Percentiles rank a stretch among this genome's conserved stretches.
These are phyloP conservation scores for Colletotrichum limetticola DNA, from an alignment of 2,329 filamentous ascomycete species.

Conservation along the genomic window DNA sequence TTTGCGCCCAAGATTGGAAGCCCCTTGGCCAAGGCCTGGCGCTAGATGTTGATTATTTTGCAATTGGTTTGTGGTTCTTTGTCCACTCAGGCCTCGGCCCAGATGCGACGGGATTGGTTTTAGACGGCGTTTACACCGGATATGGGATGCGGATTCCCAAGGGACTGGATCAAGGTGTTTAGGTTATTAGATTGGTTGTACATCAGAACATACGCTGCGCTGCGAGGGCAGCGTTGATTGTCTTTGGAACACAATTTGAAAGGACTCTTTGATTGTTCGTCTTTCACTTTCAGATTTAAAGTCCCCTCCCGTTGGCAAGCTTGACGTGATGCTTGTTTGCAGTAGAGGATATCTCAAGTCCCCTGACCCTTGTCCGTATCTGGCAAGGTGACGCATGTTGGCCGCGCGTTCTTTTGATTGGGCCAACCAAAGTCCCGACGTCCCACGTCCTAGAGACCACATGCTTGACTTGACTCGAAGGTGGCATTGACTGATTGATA, in stretches of 20 bases:
- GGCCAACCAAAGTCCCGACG: constrained; percentile 3
- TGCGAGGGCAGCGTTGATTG: constrained; percentile 16
- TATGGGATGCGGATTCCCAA: constrained; percentile 4
- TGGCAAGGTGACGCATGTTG: constrained; percentile 30
- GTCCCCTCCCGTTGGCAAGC: not conserved
- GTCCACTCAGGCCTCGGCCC: not conserved
- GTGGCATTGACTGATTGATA: constrained; percentile 12
- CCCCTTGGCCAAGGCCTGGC: constrained; percentile 72
- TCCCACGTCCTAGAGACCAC: too few species aligned
- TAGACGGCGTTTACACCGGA: constrained; percentile 17
- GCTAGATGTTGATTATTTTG: constrained; percentile 31
- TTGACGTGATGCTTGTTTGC: not conserved
- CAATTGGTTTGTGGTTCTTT: not conserved
- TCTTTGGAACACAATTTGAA: constrained; percentile 11
- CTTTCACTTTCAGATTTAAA: not conserved
- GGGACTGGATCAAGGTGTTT: constrained; percentile 16
- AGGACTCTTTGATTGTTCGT: not conserved
- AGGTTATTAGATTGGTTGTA: constrained; percentile 23
- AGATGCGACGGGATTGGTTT: constrained; percentile 4
- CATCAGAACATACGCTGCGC: constrained; percentile 7
- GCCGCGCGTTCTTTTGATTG: constrained; percentile 32
- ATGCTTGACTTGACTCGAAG: constrained; percentile 19
- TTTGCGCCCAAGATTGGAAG: constrained; percentile 81
- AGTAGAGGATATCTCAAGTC: not conserved
- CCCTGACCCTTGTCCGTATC: constrained; percentile 15